These are phyloP conservation scores for Ceratobasidium sp. DNA, from an alignment of 1,284 basidiomycete genomes.

Conservation along the genomic window DNA sequence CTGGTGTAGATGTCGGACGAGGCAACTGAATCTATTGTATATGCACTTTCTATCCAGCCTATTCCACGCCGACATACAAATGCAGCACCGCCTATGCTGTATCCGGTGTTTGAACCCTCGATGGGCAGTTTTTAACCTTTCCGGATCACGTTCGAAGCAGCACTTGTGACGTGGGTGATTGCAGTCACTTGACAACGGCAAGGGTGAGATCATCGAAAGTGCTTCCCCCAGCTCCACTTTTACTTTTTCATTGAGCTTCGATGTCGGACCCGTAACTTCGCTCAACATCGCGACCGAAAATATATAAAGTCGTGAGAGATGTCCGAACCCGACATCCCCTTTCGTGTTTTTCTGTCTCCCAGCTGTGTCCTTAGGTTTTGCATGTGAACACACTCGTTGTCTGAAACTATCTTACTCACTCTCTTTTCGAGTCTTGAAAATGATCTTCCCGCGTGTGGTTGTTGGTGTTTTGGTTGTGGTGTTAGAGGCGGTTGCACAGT, in stretches of 20 bases:
- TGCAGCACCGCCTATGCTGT: constrained; percentile 50
- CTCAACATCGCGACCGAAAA: constrained; percentile 3
- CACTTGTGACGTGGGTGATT: constrained; percentile 39
- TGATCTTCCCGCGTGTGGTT: constrained; percentile 10
- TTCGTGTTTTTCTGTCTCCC: constrained; percentile 14
- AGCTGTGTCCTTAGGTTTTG: constrained; percentile 23
- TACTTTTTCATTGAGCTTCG: constrained; percentile 20
- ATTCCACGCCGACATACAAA: constrained; percentile 10
- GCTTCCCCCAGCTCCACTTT: constrained; percentile 40
- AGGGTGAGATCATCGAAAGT: constrained; percentile 18
- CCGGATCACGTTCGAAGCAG: no score
- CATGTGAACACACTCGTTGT: constrained; percentile 24
- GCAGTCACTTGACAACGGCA: constrained; percentile 28
- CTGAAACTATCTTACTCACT: constrained; percentile 21
- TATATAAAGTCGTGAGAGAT: background rate
- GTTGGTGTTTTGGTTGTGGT: constrained; percentile 12
- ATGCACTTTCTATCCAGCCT: background rate
- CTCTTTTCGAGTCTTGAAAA: constrained; percentile 13
- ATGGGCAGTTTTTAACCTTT: constrained; percentile 33
- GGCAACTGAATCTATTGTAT: constrained; percentile 15
- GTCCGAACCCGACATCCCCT: background rate
- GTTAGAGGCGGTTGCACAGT: constrained; percentile 14
- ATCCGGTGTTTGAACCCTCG: constrained; percentile 10
- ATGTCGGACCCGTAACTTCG: background rate
- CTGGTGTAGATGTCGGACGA: constrained; percentile 4